These are phyloP conservation scores for Trichoderma polysporum DNA, from an alignment of 2,329 filamentous ascomycete genomes.

Conservation along the genomic window DNA sequence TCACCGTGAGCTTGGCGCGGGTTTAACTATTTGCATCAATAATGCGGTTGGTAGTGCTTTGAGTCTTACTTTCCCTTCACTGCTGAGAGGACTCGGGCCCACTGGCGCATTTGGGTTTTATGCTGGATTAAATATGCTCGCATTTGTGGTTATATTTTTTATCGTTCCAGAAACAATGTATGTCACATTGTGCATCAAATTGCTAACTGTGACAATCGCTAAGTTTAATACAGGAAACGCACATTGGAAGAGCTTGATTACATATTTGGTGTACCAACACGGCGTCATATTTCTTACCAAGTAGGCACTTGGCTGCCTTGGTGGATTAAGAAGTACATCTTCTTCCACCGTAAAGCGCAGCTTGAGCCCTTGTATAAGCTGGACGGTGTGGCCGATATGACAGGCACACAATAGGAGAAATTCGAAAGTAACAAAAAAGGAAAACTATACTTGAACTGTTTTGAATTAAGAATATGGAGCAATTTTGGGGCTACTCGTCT, in stretches of 20 bases:
- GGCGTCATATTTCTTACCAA: constrained; percentile 36
- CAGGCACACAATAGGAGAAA: background rate
- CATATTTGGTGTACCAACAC: constrained; percentile 38
- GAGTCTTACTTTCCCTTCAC: constrained; percentile 47
- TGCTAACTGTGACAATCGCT: background rate
- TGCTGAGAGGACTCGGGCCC: constrained; percentile 39
- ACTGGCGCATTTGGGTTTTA: constrained; percentile 60
- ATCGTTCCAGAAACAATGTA: constrained; percentile 56
- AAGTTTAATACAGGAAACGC: constrained; percentile 28
- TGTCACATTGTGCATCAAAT: background rate
- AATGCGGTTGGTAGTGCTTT: constrained; percentile 31
- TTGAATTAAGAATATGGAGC: background rate
- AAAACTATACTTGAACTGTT: background rate
- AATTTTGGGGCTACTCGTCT: too few relatives aligned
- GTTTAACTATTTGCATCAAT: constrained; percentile 35
- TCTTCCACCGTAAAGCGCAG: constrained; percentile 29
- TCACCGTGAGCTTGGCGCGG: constrained; percentile 44
- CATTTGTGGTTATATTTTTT: constrained; percentile 63
- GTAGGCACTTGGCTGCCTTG: constrained; percentile 35
- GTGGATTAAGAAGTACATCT: constrained; percentile 33
- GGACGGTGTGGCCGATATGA: constrained; percentile 16
- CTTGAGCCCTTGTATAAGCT: constrained; percentile 37
- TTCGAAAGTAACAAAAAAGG: background rate
- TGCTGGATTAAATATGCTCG: constrained; percentile 57
- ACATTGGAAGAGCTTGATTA: constrained; percentile 43